Evolutionary conservation across 2,329 filamentous ascomycete species (phyloP), one percentile per base, ranked within the genome.

Genomic region (Penicillium sclerotiorum): DNA sequence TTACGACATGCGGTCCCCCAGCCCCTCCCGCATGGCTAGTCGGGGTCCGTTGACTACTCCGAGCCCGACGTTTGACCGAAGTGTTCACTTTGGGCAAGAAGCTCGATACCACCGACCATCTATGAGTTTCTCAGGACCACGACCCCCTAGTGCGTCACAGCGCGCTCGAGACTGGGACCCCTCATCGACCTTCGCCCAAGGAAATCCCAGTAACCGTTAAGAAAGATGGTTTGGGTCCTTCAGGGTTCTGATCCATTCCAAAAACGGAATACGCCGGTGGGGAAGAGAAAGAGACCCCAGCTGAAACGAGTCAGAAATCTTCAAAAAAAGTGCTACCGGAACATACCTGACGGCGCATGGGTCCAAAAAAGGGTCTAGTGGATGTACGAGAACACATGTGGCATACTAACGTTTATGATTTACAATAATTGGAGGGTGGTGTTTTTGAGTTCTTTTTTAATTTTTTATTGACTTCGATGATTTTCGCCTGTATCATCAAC

Each of bases 51-150:
- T 63, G 64, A n/a, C 63, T 62, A 58, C 56, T 52, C 53, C 61
- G 45, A 52, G 57, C 13, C 52, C 53, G 8, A 52, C 54, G 3
- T 49, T 52, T 32, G 53, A 60, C 44, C 61, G 20, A 49, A 62
- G 4, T n/a, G 48, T 38, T 17, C 50, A 72, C 47, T 74, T 74
- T 52, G 73, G 70, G 18, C 67, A 69, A 8, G 75, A 78, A 49
- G 73, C 74, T 18, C 70, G 71, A 50, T 81, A 79, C 57, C 66
- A 70, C 36, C 74, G 70, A 25, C 77, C 78, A 0, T 69, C 70
- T 4, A 63, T 76, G 58, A 79, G 76, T 43, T 80, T 79, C 59
- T 78, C 77, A 0, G 67, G 67, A 6, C 77, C 77, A 6, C 70
- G 73, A 40, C 71, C 75, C 9, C 75, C 74, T 12, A 70, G 59